Conservation (phyloP, 257 asterid species). For the Jaltomata sinuosa region DNA sequence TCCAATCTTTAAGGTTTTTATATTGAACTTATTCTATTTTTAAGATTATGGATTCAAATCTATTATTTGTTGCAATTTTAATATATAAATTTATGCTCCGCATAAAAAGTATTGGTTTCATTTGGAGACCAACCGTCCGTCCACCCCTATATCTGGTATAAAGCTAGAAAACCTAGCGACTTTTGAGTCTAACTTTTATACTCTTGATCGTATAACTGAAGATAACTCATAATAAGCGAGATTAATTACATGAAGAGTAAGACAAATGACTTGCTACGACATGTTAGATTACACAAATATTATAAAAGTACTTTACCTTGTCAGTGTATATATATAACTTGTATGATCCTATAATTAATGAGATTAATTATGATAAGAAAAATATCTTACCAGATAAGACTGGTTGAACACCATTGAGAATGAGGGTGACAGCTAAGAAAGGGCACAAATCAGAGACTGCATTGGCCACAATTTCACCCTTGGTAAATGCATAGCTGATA, state of each 20-base stretch:
- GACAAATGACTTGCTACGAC: background rate
- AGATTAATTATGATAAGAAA: background rate
- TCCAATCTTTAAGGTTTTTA: too few species aligned
- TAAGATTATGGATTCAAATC: too few species aligned
- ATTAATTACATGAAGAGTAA: background rate
- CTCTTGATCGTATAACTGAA: background rate
- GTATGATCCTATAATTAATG: background rate
- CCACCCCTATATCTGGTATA: background rate
- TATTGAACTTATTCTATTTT: too few species aligned
- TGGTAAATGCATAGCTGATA: slow-evolving; percentile 20
- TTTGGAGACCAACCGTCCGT: too few species aligned
- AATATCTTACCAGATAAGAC: slow-evolving; percentile 20
- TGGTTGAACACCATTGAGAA: slow-evolving; percentile 31
- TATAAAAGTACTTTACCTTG: background rate
- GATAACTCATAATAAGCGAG: background rate
- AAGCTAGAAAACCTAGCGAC: background rate
- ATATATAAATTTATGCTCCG: background rate
- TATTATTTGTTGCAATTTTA: background rate
- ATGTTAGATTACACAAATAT: background rate
- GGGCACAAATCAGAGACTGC: slow-evolving; percentile 23
- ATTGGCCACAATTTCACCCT: slow-evolving; percentile 16
- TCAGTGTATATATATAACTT: fast-evolving
- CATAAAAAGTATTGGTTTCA: too few species aligned
- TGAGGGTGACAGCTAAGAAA: slow-evolving; percentile 16
- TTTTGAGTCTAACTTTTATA: background rate